Evolutionary conservation across 2,329 filamentous ascomycete genomes (phyloP), one percentile per base, ranked within the genome.

Genomic region (Fusarium newnesense): DNA sequence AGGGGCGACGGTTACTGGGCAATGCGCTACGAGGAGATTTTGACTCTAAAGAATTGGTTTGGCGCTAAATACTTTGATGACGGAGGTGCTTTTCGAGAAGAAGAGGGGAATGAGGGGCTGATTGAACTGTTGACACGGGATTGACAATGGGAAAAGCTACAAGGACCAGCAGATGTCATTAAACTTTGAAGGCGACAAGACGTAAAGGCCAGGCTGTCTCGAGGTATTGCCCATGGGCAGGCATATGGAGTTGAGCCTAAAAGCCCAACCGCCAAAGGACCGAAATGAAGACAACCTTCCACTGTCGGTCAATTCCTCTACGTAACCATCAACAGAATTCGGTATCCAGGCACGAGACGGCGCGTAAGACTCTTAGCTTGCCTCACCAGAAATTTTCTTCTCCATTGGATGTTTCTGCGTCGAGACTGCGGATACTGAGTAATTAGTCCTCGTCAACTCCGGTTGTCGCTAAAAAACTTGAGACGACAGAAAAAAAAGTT

Each of bases 401-500:
- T 34, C 37, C 40, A 42, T 34, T 47, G 30, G 34, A 57, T 5
- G 24, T 39, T 60, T 37, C 15, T 56, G 62, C 52, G 67, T 75
- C 70, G 60, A 76, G 75, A 74, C 75, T 74, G 71, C 60, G 71
- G 67, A 62, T 57, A 72, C 71, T 50, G 59, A 72, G 71, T 66
- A 74, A 69, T 74, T 74, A 77, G 75, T 68, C 69, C 62, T 77
- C 75, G 75, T 77, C 65, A 64, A 76, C 68, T 73, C 75, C 75
- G 73, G 75, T 42, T 61, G 61, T 72, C 67, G 50, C 72, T 72
- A 61, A 64, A 59, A 63, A 69, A 21, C 54, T 49, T 36, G 21
- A 10, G 30, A 49, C n/a, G 24, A 36, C 28, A n/a, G 18, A 59
- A 37, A 47, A 43, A 68, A 56, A 73, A 74, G 40, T n/a, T 39